These are phyloP conservation scores for Agrocybe chaxingu DNA, from an alignment of 768 basidiomycete genomes.

Conservation along the genomic window DNA sequence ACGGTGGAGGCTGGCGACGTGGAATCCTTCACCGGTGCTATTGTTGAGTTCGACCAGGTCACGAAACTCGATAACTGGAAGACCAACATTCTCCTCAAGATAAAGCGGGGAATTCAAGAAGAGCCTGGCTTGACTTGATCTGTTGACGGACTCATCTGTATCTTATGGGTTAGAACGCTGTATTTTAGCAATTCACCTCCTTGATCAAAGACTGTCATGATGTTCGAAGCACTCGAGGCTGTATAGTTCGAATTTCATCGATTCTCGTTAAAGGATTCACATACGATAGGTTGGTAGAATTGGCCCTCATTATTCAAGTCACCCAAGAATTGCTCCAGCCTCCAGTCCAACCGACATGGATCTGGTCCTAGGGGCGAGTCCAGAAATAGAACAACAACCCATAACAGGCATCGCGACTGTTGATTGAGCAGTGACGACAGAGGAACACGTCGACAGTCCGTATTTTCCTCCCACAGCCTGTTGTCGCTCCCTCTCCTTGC, in stretches of 20 bases:
- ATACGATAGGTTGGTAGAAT: no score
- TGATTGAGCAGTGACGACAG: not conserved
- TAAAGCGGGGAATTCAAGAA: constrained; percentile 77
- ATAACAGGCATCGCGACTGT: not conserved
- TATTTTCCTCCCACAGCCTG: constrained; percentile 4
- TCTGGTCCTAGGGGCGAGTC: no score
- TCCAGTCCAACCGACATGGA: no score
- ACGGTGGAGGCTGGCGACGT: constrained; percentile 49
- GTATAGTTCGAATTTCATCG: no score
- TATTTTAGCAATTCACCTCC: not conserved
- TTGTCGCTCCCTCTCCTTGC: constrained; percentile 10
- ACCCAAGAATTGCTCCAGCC: no score
- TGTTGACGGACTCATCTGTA: not conserved
- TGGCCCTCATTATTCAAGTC: no score
- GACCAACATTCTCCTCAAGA: constrained; percentile 83
- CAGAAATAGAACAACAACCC: not conserved
- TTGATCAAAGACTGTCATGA: not conserved
- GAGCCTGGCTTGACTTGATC: constrained; percentile 35
- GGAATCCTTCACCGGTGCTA: constrained; percentile 74
- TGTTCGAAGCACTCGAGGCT: no score
- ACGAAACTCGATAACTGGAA: constrained; percentile 96
- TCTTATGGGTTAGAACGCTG: not conserved
- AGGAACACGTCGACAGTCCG: constrained; percentile 18
- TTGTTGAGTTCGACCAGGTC: constrained; percentile 91
- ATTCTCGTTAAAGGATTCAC: no score